A percentile compares a stretch with the other conserved stretches of the same genome.
phyloP scores from a whole-genome alignment of 2,329 filamentous ascomycete species.

The Aureobasidium sp. region DNA sequence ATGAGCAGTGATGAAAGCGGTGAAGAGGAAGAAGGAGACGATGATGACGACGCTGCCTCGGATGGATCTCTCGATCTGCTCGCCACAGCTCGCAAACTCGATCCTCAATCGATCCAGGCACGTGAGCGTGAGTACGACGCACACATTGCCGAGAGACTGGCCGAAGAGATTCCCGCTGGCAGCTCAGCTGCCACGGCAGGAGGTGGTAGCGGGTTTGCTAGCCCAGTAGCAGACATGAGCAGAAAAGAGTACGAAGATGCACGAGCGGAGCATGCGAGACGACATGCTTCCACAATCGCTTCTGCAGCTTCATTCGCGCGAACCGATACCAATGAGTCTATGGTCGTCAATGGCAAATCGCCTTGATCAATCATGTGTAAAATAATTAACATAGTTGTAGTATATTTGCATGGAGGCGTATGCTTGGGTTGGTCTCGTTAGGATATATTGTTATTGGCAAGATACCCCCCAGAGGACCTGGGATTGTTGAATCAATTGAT shows the following conservation, averaged over 20 bases:
- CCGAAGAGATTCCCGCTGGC: constrained; percentile 43
- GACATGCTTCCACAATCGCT: neutral
- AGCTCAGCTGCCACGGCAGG: constrained; percentile 43
- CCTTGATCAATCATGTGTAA: neutral
- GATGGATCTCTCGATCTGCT: constrained; percentile 40
- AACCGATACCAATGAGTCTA: constrained; percentile 15
- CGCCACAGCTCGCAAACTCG: constrained; percentile 37
- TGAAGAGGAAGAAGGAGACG: constrained; percentile 20
- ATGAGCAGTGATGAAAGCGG: constrained; percentile 23
- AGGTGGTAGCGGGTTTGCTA: constrained; percentile 43
- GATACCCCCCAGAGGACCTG: constrained; percentile 4
- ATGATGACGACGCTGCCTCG: constrained; percentile 28
- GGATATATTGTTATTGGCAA: neutral
- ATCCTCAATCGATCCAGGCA: constrained; percentile 35
- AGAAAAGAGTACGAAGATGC: constrained; percentile 5
- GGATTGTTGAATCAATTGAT: neutral
- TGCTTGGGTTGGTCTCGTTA: neutral
- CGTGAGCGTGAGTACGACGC: constrained; percentile 43
- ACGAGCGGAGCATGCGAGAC: neutral
- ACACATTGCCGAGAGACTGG: constrained; percentile 40
- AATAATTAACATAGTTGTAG: neutral
- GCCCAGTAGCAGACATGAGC: constrained; percentile 25
- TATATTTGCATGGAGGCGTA: constrained; percentile 9
- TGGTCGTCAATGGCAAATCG: constrained; percentile 16
- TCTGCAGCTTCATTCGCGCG: constrained; percentile 3